Percentiles rank a stretch among this genome's conserved stretches.
phyloP scores from a whole-genome alignment of 1,139 yeast species.

The Taphrina communis region DNA sequence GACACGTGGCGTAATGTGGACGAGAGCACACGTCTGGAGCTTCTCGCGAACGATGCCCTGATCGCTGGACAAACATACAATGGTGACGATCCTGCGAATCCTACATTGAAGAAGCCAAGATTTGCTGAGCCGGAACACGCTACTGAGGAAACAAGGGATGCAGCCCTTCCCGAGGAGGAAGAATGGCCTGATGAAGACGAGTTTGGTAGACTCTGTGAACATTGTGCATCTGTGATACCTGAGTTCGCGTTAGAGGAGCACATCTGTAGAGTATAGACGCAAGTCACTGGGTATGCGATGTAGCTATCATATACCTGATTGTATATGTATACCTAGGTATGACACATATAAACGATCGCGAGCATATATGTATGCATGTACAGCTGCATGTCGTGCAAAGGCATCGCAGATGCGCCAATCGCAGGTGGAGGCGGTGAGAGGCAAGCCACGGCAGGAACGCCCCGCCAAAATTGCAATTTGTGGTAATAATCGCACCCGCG shows the following conservation, averaged over 20 bases:
- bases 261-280: conserved; percentile 6
- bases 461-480: conserved; percentile 19
- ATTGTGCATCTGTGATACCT: conserved; percentile 33
- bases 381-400: too few relatives aligned
- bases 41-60: conserved; percentile 2
- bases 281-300: too few relatives aligned
- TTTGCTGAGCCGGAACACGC: not conserved
- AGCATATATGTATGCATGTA: too few relatives aligned
- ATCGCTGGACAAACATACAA: not conserved
- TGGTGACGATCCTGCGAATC: not conserved
- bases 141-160: not conserved
- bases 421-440: conserved; percentile 11
- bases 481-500: conserved; percentile 10
- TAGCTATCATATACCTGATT: too few relatives aligned
- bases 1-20: conserved; percentile 25
- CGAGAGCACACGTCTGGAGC: conserved; percentile 11
- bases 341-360: too few relatives aligned
- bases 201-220: conserved; percentile 20
- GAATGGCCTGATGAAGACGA: conserved; percentile 28
- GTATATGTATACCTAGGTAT: too few relatives aligned
- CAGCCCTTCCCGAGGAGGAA: conserved; percentile 1
- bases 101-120: conserved; percentile 1
- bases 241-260: conserved; percentile 30
- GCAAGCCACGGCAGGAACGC: conserved; percentile 23
- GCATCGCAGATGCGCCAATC: not conserved